phyloP scores from a whole-genome alignment of 2,329 filamentous ascomycete genomes.

The Paecilomyces dactylethromorphus region DNA sequence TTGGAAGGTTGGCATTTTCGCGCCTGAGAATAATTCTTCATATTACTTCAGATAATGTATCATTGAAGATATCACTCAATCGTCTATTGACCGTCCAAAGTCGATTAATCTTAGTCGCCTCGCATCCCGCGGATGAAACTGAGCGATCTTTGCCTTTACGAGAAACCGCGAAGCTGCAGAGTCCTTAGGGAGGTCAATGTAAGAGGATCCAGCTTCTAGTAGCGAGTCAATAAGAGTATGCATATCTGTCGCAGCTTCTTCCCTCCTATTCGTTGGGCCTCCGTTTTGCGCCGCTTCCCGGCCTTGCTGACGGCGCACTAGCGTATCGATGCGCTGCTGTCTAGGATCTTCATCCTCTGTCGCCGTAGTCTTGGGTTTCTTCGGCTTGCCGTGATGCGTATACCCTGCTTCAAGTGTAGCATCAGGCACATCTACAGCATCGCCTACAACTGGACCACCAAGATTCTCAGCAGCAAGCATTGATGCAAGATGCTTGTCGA shows the following conservation, averaged over 20 bases:
- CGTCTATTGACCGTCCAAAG: constrained; percentile 38
- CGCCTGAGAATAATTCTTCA: neutral
- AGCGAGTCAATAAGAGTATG: constrained; percentile 41
- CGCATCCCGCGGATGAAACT: constrained; percentile 51
- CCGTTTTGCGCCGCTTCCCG: constrained; percentile 14
- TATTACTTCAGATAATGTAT: neutral
- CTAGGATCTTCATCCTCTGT: constrained; percentile 23
- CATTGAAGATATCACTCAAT: constrained; percentile 10
- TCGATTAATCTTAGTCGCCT: constrained; percentile 47
- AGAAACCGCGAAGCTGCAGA: constrained; percentile 49
- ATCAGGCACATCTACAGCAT: constrained; percentile 59
- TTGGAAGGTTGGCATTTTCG: neutral
- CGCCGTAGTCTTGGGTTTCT: constrained; percentile 27
- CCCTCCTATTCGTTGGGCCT: constrained; percentile 35
- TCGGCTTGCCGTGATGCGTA: constrained; percentile 44
- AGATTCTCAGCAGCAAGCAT: constrained; percentile 80
- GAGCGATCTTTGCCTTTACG: constrained; percentile 49
- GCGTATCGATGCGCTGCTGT: constrained; percentile 47
- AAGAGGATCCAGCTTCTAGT: constrained; percentile 40
- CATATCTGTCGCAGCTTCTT: constrained; percentile 43
- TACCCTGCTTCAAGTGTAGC: constrained; percentile 48
- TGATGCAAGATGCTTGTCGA: constrained; percentile 61
- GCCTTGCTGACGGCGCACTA: constrained; percentile 34
- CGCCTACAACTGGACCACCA: constrained; percentile 75
- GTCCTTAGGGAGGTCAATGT: constrained; percentile 43